Percentiles rank a stretch among this genome's conserved stretches.
phyloP scores from a whole-genome alignment of 495 filamentous ascomycete genomes.

The Aspergillus taichungensis region DNA sequence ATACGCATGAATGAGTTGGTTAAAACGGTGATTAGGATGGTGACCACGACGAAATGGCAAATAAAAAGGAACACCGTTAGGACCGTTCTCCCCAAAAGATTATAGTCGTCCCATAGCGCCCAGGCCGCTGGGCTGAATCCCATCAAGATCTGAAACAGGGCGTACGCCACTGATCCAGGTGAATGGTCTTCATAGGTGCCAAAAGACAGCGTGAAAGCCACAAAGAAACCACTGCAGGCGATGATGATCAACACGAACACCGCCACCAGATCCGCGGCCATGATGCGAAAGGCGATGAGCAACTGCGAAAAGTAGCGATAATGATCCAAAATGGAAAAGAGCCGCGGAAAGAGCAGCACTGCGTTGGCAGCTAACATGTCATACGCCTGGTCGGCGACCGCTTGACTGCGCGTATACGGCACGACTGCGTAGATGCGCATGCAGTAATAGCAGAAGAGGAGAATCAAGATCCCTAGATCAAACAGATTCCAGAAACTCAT shows the following conservation, averaged over 20 bases:
- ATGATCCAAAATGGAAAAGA: conserved; percentile 88
- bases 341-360: conserved; percentile 77
- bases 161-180: conserved; percentile 61
- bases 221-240: conserved; percentile 86
- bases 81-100: conserved; percentile 62
- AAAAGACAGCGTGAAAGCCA: conserved; percentile 81
- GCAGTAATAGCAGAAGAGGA: conserved; percentile 80
- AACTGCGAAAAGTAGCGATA: conserved; percentile 92
- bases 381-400: conserved; percentile 71
- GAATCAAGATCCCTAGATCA: conserved; percentile 77
- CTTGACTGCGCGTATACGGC: conserved; percentile 52
- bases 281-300: conserved; percentile 84
- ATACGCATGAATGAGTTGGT: conserved; percentile 79
- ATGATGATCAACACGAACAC: conserved; percentile 76
- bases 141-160: conserved; percentile 88
- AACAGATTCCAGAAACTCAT: conserved; percentile 97
- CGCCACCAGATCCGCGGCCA: conserved; percentile 80
- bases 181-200: conserved; percentile 50
- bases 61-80: conserved; percentile 80
- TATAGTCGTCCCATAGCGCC: conserved; percentile 68
- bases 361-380: conserved; percentile 85
- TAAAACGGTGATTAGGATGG: conserved; percentile 84
- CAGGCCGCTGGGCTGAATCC: conserved; percentile 74
- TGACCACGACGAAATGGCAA: conserved; percentile 89
- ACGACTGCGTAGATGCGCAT: conserved; percentile 80